Percentiles rank a stretch among this genome's conserved stretches.
Evolutionary conservation across 1,284 basidiomycete genomes (phyloP).

Genomic region (Rhodotorula sp.): DNA sequence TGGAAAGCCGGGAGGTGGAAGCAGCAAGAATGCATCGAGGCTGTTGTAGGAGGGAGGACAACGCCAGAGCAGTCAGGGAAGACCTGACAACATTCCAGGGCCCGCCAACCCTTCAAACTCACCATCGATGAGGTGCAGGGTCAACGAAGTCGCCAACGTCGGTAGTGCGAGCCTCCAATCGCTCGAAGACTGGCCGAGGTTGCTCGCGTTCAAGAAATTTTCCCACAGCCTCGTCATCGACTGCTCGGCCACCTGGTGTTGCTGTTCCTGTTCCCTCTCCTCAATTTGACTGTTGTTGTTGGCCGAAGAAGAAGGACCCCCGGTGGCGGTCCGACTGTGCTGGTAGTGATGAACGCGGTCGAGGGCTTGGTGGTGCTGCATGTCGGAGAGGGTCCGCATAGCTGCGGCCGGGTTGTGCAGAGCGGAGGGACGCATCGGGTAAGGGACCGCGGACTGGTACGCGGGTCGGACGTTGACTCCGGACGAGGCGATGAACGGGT

Average conservation of each 20-base stretch:
- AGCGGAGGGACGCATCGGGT: neutral
- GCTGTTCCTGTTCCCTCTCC: neutral
- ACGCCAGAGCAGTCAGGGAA: neutral
- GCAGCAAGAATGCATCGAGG: slow-evolving; percentile 40
- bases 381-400: slow-evolving; percentile 11
- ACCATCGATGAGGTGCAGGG: slow-evolving; percentile 36
- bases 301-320: neutral
- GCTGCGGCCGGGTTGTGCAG: neutral
- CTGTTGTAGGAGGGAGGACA: neutral
- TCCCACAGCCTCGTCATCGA: slow-evolving; percentile 21
- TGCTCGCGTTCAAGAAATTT: slow-evolving; percentile 19
- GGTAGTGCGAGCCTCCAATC: slow-evolving; percentile 38
- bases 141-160: slow-evolving; percentile 33
- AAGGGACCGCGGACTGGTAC: neutral
- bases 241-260: neutral
- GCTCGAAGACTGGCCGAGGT: slow-evolving; percentile 28
- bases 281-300: neutral
- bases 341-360: neutral
- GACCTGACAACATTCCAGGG: neutral
- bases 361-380: slow-evolving; percentile 16
- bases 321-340: slow-evolving; percentile 4
- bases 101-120: neutral
- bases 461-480: neutral
- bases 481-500: neutral
- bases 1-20: slow-evolving; percentile 40